Base-by-base conservation (phyloP, 1,284 basidiomycete genomes). In the Cerioporus squamosus region DNA sequence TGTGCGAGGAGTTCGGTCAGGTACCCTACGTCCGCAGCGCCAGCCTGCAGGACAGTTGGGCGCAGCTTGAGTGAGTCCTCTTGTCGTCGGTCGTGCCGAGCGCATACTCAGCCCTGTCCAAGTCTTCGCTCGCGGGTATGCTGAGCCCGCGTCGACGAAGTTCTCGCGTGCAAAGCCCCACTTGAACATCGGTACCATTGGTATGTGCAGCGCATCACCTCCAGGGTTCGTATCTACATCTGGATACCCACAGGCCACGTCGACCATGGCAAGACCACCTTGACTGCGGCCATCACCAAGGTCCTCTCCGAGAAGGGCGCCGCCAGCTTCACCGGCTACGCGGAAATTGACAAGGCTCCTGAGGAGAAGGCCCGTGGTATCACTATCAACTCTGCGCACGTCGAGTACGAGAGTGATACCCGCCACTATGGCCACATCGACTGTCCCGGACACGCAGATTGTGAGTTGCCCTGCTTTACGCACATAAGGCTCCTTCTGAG, bases 341-440 rank as follows among this genome's bases (percentile, higher is more conserved):
- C 86, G 55, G 89, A 95, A 77, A 99, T 99, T 72, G 97, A 99
- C 90, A 98, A 95, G 82, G 97, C 97, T n/a, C 97, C 97, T 10
- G 97, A 99, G 77, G 97, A 99, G 82, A 97, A 96, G 79, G 97
- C 97, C 59, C 94, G 97, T 78, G 97, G 97, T 81, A 99, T 99
- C 78, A 99, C 97, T 66, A 99, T 99, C 73, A 93, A 91, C 77
- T 89, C 88, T 22, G 81, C 93, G 55, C 97, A 99, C 76, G 95
- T 99, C 75, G 97, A 99, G 77, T 99, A 99, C 77, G 95, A 99
- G 82, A 97, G 95, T 46, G 80, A 80, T 15, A 84, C 81, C 57
- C 89, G 97, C 64, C 97, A 99, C 76, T 99, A 99, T 72, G 97
- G 97, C 40, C 97, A 99, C 78, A 98, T 99, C 76, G 97, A 99